Base-by-base conservation (phyloP, 257 asterid species). In the Cinchona pubescens region DNA sequence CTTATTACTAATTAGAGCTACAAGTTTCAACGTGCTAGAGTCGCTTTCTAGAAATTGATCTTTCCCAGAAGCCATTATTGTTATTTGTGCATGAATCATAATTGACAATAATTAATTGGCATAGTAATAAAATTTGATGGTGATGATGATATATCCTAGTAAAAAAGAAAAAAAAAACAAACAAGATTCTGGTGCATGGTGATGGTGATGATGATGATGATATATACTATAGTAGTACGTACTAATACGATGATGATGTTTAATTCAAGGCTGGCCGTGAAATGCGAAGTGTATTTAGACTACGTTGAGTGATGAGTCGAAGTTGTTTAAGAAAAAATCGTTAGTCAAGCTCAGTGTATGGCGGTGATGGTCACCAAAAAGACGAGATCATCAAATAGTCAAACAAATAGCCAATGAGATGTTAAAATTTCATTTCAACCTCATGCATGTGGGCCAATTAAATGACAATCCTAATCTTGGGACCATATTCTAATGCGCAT, bases 401-500 rank as follows among this genome's bases (percentile, higher is more conserved):
- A 58, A 34, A 34, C 45, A 75, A 59, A 58, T 15, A 43, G 11
- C 58, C 65, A 69, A 59, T 64, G 42, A n/a, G 63, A 46, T 25
- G 27, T 40, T 23, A 40, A 27, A 42, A 1, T 2, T 45, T 34
- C 61, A 55, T 34, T 59, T 69, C 69, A 72, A 30, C 34, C 62
- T 35, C 34, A 3, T 71, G 74, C 81, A 78, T 78, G 81, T 71
- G 81, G 76, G 65, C 40, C 61, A 34, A 78, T 71, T 71, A 37
- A 78, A 63, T 72, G 68, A 61, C 69, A 29, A 30, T 63, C 69
- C 38, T 71, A 38, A 21, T 15, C 48, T 49, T 19, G 77, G 67
- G 81, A 51, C 81, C 73, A 40, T 21, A 38, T 59, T n/a, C 38
- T 78, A 45, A n/a, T 74, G 60, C 58, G 69, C 69, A 51, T 76